Evolutionary conservation across 345 rosid species (phyloP), one percentile per base, ranked within the genome.

Genomic region (Gossypium arboreum): DNA sequence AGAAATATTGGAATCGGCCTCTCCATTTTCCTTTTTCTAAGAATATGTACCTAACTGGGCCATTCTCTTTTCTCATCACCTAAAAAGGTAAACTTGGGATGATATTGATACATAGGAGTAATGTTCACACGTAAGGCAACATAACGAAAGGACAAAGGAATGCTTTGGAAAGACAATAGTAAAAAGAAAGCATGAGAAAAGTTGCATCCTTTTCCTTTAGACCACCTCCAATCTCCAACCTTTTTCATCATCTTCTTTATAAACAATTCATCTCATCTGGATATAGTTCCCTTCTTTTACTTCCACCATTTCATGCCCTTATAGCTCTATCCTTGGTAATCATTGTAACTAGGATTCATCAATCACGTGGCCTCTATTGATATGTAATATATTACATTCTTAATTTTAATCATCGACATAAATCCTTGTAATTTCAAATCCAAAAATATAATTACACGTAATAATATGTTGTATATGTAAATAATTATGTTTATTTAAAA

Each of bases 81-180:
- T 0, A 47, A 12, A 34, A 34, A 34, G 20, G 45, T 39, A 63
- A 6, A 2, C 9, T 34, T 63, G 68, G 48, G 10, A 27, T 61
- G n/a, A 7, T 61, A 29, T 0, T 34, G 41, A 34, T 34, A 5
- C 7, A 34, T 34, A 61, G 66, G 66, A 61, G 66, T 61, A 61
- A 61, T 29, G 44, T 61, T 61, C 66, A 29, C 66, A 61, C 66
- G 34, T 29, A 27, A 8, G 18, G 16, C 41, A 34, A 34, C 41
- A 34, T 34, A 34, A 34, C 41, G 6, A 34, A 34, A 5, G 7
- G 43, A 60, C 65, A 27, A 60, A 60, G 20, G 18, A 29, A 61
- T 61, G 66, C 66, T 61, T 61, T 61, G 65, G 18, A 8, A 29
- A 29, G 66, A 61, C 43, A 61, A 61, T 44, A 29, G 66, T 61